phyloP scores from a whole-genome alignment of 305 asterid species.

The Fraxinus angustifolia region DNA sequence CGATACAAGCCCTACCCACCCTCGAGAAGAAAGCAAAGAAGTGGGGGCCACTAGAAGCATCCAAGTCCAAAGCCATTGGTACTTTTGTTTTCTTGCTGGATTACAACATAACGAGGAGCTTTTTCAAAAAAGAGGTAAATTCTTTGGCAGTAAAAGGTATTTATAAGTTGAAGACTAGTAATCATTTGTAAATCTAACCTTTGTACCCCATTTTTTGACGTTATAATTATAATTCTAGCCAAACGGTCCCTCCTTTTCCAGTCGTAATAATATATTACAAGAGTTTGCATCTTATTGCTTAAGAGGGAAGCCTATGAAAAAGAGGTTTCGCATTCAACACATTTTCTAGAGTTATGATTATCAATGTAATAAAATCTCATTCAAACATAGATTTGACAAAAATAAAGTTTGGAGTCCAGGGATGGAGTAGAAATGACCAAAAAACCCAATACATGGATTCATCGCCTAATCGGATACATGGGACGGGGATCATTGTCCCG shows the following conservation, averaged over 20 bases:
- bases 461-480: not conserved
- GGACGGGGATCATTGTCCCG: not conserved
- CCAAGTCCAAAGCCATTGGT: slow-evolving; percentile 4
- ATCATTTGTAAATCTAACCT: slow-evolving; percentile 13
- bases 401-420: not conserved
- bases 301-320: slow-evolving; percentile 23
- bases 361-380: slow-evolving; percentile 4
- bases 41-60: slow-evolving; percentile 23
- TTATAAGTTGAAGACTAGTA: not conserved
- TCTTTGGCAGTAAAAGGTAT: slow-evolving; percentile 18
- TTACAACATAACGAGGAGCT: slow-evolving; percentile 9
- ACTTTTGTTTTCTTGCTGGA: not conserved
- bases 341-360: slow-evolving; percentile 9
- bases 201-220: slow-evolving; percentile 14
- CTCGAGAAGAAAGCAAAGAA: not conserved
- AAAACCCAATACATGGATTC: not conserved
- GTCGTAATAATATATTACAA: slow-evolving; percentile 9
- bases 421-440: not conserved
- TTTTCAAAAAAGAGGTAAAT: slow-evolving; percentile 1
- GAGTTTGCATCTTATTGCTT: slow-evolving; percentile 24
- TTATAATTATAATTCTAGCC: slow-evolving; percentile 14
- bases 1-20: not conserved
- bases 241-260: slow-evolving; percentile 17
- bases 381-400: not conserved
- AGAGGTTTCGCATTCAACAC: slow-evolving; percentile 27